Evolutionary conservation across 179 eudicot species (phyloP), one percentile per base, ranked within the genome.

Genomic region (Beta macrorhiza): DNA sequence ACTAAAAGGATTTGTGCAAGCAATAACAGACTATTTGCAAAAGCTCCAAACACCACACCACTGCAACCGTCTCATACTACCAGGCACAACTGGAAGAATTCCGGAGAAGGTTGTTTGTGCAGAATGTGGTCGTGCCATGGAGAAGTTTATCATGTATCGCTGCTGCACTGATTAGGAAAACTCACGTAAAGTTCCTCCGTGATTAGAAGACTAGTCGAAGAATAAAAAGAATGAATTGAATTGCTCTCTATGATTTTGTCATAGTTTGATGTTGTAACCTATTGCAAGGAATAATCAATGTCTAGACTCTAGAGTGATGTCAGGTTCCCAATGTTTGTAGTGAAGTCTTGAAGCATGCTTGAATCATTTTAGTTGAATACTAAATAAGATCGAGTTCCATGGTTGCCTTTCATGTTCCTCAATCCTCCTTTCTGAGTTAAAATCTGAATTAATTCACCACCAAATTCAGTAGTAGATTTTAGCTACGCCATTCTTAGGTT

Each of bases 91-190:
- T 0, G 88, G 90, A 1, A 76, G 82, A n/a, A 78, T 96, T 4
- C 94, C 93, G 1, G 90, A 88, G 15, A 83, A 58, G 63, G 90
- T 90, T 16, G 87, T 77, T 67, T 90, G 91, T n/a, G 89, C 90
- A 14, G 91, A 88, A 42, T 90, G 92, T 76, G 78, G 78, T 74
- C 81, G 85, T 25, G 84, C 82, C n/a, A 90, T 88, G 92, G 90
- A 88, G 82, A 88, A 86, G 84, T 87, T 84, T 69, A 82, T 87
- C 87, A 87, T 87, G 90, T 90, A 88, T 59, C 91, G 90, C 32
- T 90, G 91, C 81, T 95, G 99, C 86, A 87, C 82, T 2, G 99
- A 95, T 53, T 93, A 84, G 78, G 45, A 45, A 13, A 15, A 20
- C 13, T 32, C 37, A 10, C 15, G 47, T 58, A 58, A 32, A 72